Conservation (phyloP, 495 filamentous ascomycete species). For the Aspergillus conjunctus region DNA sequence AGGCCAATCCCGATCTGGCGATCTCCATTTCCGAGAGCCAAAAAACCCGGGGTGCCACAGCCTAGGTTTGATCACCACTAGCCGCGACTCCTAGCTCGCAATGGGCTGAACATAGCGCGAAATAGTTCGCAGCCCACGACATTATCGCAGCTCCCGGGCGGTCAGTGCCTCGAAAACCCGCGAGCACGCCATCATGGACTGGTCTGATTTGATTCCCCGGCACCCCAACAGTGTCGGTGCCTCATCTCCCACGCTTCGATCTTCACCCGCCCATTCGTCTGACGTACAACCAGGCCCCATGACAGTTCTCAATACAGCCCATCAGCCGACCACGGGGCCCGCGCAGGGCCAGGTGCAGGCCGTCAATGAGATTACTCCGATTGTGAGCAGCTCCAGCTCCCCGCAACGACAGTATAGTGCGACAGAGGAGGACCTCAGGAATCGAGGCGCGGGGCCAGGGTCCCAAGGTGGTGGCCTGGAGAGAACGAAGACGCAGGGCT, state of each 20-base stretch:
- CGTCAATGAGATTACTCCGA: conserved; percentile 40
- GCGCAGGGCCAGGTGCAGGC: conserved; percentile 21
- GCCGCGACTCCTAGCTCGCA: too few species aligned
- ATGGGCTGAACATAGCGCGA: background rate
- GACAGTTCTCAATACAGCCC: conserved; percentile 18
- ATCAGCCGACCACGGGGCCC: conserved; percentile 17
- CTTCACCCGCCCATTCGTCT: conserved; percentile 33
- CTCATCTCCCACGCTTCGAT: conserved; percentile 27
- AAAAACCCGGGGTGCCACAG: too few species aligned
- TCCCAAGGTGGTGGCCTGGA: conserved; percentile 5
- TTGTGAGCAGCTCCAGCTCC: conserved; percentile 31
- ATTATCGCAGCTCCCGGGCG: background rate
- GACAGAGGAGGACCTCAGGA: conserved; percentile 29
- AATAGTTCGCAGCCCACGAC: background rate
- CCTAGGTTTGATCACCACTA: too few species aligned
- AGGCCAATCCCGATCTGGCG: too few species aligned
- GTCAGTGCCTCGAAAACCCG: conserved; percentile 21
- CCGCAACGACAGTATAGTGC: conserved; percentile 40
- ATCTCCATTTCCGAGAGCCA: too few species aligned
- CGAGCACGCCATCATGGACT: conserved; percentile 47
- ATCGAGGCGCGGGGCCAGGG: conserved; percentile 15
- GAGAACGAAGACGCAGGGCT: conserved; percentile 18
- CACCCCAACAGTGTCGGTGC: conserved; percentile 16
- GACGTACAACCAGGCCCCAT: background rate
- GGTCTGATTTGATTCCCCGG: conserved; percentile 34